phyloP scores from a whole-genome alignment of 352 stramenopile genomes.

The Globisporangium spinosum region DNA sequence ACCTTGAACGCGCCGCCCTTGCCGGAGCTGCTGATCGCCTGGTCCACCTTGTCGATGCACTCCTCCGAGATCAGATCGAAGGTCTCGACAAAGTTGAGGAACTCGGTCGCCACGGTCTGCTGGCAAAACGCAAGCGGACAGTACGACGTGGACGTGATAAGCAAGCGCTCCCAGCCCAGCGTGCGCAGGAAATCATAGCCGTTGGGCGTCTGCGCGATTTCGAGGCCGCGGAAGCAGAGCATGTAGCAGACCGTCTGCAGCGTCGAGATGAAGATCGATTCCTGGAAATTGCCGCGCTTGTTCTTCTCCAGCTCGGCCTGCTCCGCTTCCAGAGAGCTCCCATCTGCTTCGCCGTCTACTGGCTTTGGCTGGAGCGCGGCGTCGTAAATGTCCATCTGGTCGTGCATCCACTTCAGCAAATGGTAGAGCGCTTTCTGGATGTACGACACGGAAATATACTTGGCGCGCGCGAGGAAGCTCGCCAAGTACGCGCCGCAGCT shows the following conservation, averaged over 20 bases:
- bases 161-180: slow-evolving; percentile 75
- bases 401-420: slow-evolving; percentile 92
- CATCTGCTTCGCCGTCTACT: neutral
- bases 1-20: slow-evolving; percentile 32
- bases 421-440: slow-evolving; percentile 92
- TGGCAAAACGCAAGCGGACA: slow-evolving; percentile 77
- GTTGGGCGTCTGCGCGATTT: slow-evolving; percentile 67
- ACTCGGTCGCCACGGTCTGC: slow-evolving; percentile 75
- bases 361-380: slow-evolving; percentile 26
- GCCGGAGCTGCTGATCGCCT: slow-evolving; percentile 52
- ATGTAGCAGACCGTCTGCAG: slow-evolving; percentile 97
- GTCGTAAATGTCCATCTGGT: slow-evolving; percentile 91
- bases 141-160: slow-evolving; percentile 54
- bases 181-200: slow-evolving; percentile 79
- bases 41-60: slow-evolving; percentile 70
- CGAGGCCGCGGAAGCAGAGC: slow-evolving; percentile 94
- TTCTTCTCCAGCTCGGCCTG: slow-evolving; percentile 26
- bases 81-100: slow-evolving; percentile 76
- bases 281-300: slow-evolving; percentile 39
- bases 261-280: slow-evolving; percentile 75
- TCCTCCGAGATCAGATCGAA: slow-evolving; percentile 75
- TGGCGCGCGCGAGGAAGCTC: slow-evolving; percentile 94
- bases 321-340: slow-evolving; percentile 18
- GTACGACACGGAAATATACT: slow-evolving; percentile 91
- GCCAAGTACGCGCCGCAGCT: slow-evolving; percentile 94